Conservation (phyloP, 768 basidiomycete genomes). For the Hemileccinum rubropunctum region DNA sequence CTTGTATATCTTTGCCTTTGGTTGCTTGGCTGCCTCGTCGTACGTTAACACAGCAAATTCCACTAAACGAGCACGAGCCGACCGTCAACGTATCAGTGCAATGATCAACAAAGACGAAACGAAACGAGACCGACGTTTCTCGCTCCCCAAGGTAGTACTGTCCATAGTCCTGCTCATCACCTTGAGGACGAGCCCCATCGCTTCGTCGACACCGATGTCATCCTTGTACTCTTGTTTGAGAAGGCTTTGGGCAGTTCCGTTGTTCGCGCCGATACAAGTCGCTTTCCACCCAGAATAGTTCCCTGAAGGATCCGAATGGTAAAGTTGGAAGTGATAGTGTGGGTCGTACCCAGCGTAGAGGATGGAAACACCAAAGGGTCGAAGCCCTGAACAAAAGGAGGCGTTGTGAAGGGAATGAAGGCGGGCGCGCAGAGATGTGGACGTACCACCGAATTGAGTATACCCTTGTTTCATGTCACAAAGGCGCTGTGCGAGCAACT, state of each 20-base stretch:
- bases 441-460: slow-evolving; percentile 90
- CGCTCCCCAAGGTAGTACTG: slow-evolving; percentile 91
- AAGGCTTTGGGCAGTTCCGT: slow-evolving; percentile 90
- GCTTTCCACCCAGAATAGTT: slow-evolving; percentile 99
- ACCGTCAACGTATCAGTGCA: slow-evolving; percentile 1
- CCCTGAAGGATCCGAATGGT: slow-evolving; percentile 97
- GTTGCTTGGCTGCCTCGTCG: slow-evolving; percentile 71
- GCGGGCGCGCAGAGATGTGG: not conserved
- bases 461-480: slow-evolving; percentile 99
- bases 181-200: slow-evolving; percentile 85
- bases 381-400: slow-evolving; percentile 55
- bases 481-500: slow-evolving; percentile 87
- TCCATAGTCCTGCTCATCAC: slow-evolving; percentile 99
- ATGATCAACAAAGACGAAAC: slow-evolving; percentile 21
- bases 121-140: slow-evolving; percentile 70
- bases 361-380: slow-evolving; percentile 96
- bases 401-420: not conserved
- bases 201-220: slow-evolving; percentile 86
- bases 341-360: slow-evolving; percentile 97
- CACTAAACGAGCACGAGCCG: slow-evolving; percentile 48
- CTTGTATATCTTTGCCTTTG: slow-evolving; percentile 88
- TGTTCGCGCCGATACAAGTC: slow-evolving; percentile 98
- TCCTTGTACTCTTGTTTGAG: slow-evolving; percentile 99
- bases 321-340: slow-evolving; percentile 94
- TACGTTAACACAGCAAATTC: slow-evolving; percentile 95